Conservation (phyloP, 768 basidiomycete species). For the Xerocomellus dryophilus region DNA sequence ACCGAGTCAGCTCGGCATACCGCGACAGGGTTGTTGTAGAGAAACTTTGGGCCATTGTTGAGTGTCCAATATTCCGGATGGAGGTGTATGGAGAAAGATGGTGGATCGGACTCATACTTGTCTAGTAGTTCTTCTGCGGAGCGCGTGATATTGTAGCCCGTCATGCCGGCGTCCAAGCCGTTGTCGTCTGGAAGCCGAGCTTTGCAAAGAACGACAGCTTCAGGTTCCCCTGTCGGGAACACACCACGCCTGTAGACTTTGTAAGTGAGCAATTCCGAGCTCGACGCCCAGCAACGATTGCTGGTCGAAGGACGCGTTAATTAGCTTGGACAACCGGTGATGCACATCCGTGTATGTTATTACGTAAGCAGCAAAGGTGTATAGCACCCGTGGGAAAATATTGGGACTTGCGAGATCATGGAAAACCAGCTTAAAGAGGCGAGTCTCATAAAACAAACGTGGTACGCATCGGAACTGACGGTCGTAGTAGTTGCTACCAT, state of each 20-base stretch:
- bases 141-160: slow-evolving; percentile 72
- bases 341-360: slow-evolving; percentile 17
- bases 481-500: slow-evolving; percentile 65
- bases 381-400: slow-evolving; percentile 22
- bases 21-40: slow-evolving; percentile 76
- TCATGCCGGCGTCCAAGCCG: slow-evolving; percentile 43
- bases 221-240: not conserved
- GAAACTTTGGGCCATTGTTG: slow-evolving; percentile 77
- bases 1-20: slow-evolving; percentile 30
- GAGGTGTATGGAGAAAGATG: slow-evolving; percentile 78
- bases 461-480: slow-evolving; percentile 7
- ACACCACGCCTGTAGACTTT: not conserved
- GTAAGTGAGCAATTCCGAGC: not conserved
- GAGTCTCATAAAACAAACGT: slow-evolving; percentile 6
- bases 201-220: not conserved
- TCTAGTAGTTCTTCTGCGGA: slow-evolving; percentile 58
- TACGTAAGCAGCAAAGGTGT: slow-evolving; percentile 20
- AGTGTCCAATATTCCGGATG: slow-evolving; percentile 80
- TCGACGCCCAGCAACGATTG: not conserved
- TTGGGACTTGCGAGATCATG: slow-evolving; percentile 19
- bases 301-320: slow-evolving; percentile 20
- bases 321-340: slow-evolving; percentile 6
- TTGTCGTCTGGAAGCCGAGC: slow-evolving; percentile 1
- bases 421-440: slow-evolving; percentile 43
- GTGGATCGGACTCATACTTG: slow-evolving; percentile 50